A percentile compares a stretch with the other conserved stretches of the same genome.
Evolutionary conservation across 2,329 filamentous ascomycete species (phyloP).

Genomic region (Stemphylium lycopersici): DNA sequence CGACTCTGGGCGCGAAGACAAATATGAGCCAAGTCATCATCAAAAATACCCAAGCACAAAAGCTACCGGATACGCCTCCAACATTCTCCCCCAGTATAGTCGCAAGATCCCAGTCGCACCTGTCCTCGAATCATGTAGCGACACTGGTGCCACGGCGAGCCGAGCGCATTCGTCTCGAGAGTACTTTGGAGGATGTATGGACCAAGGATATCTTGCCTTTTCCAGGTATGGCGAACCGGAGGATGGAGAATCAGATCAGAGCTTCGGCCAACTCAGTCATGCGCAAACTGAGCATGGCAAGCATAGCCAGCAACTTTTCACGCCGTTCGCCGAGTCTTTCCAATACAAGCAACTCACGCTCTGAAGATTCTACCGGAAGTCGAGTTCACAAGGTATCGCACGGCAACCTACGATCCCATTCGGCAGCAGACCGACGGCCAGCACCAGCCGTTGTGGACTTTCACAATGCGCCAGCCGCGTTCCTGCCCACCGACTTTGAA

Average conservation of each 20-base stretch:
- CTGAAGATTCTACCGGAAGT: constrained; percentile 44
- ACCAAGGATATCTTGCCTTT: constrained; percentile 80
- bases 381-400: constrained; percentile 35
- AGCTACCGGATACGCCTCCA: constrained; percentile 58
- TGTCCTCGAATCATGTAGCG: constrained; percentile 70
- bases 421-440: constrained; percentile 34
- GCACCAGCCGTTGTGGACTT: constrained; percentile 52
- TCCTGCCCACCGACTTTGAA: constrained; percentile 57
- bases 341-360: constrained; percentile 47
- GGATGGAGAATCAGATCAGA: constrained; percentile 73
- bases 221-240: constrained; percentile 75
- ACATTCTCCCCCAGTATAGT: constrained; percentile 61
- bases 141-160: constrained; percentile 75
- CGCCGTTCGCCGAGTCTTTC: constrained; percentile 70
- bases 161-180: constrained; percentile 79
- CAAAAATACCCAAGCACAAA: constrained; percentile 78
- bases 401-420: constrained; percentile 31
- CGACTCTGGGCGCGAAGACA: constrained; percentile 72
- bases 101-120: constrained; percentile 78
- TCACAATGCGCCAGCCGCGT: constrained; percentile 55
- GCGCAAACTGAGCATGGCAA: constrained; percentile 83
- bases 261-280: constrained; percentile 86
- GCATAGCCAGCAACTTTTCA: constrained; percentile 76
- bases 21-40: constrained; percentile 79
- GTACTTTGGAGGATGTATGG: constrained; percentile 78